A percentile compares a stretch with the other conserved stretches of the same genome.
phyloP scores from a whole-genome alignment of 2,329 filamentous ascomycete species.

The Arthroderma sp. region DNA sequence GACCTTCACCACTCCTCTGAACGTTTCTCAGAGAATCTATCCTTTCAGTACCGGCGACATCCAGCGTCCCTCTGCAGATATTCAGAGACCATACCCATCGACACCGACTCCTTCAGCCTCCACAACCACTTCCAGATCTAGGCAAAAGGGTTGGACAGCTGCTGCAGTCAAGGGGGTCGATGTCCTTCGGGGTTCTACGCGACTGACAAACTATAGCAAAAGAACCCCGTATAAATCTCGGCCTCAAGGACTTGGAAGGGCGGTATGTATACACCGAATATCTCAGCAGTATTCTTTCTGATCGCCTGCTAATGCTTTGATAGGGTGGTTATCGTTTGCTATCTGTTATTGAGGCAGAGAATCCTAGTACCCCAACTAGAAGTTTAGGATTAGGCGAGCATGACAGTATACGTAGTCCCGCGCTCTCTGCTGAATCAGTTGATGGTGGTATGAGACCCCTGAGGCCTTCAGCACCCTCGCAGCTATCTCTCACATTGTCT shows the following conservation, averaged over 20 bases:
- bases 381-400: neutral
- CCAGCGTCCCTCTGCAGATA: neutral
- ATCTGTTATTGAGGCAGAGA: neutral
- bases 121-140: neutral
- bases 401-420: neutral
- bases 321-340: constrained; percentile 2
- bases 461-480: too few species aligned
- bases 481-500: too few species aligned
- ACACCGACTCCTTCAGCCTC: constrained; percentile 5
- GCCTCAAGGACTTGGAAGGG: neutral
- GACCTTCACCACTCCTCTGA: neutral
- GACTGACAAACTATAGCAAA: constrained; percentile 3
- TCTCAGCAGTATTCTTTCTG: neutral
- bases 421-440: too few species aligned
- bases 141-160: constrained; percentile 7
- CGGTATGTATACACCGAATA: neutral
- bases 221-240: constrained; percentile 1
- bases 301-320: neutral
- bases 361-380: neutral
- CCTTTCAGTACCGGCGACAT: neutral
- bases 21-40: neutral
- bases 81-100: neutral
- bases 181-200: constrained; percentile 6
- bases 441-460: too few species aligned
- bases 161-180: constrained; percentile 10